Base-by-base conservation (phyloP, 495 filamentous ascomycete species). In the Lophiostoma macrostomum region DNA sequence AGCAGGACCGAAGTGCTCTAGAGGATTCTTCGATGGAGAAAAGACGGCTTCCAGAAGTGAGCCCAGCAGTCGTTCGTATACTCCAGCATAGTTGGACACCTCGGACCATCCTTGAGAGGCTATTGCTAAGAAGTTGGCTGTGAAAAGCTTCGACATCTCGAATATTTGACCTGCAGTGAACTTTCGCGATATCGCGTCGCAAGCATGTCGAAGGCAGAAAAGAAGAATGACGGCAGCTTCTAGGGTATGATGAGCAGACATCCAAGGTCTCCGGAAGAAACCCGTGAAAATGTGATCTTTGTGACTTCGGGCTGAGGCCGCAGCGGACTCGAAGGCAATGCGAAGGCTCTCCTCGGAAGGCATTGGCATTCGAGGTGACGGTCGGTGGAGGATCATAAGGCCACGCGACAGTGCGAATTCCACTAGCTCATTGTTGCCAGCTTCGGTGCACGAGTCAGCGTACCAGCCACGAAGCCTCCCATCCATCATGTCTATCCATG, bases 121-220 rank as follows among this genome's bases (percentile, higher is more conserved):
- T 1, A 51, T 51, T n/a, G 34, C 37, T n/a, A 51, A 24, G 25
- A 51, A 40, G 36, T 51, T 51, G 2, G 18, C 37, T 0, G 47
- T 51, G 20, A 51, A 51, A 14, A 51, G 14, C 23, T 51, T 51
- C 3, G 47, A 40, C 47, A 51, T 51, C 16, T 51, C 47, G 36
- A 51, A 51, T 12, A 51, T 51, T n/a, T 39, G 36, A 5, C 47
- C 37, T 1, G 47, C 34, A 13, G 29, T 51, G 34, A 40, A 51
- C 24, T 51, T 51, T 8, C 19, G 14, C 11, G 47, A 40, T 30
- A 51, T 51, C 1, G 34, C 41, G n/a, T 3, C 10, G 8, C 37
- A 41, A 18, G 13, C 47, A 18, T 51, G 47, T 16, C 47, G 32
- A 10, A 51, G 23, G 16, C 47, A 51, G 16, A 51, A 51, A 10